Percentiles rank a stretch among this genome's conserved stretches.
Evolutionary conservation across 2,329 filamentous ascomycete genomes (phyloP).

Genomic region (Tolypocladium cylindrosporum): DNA sequence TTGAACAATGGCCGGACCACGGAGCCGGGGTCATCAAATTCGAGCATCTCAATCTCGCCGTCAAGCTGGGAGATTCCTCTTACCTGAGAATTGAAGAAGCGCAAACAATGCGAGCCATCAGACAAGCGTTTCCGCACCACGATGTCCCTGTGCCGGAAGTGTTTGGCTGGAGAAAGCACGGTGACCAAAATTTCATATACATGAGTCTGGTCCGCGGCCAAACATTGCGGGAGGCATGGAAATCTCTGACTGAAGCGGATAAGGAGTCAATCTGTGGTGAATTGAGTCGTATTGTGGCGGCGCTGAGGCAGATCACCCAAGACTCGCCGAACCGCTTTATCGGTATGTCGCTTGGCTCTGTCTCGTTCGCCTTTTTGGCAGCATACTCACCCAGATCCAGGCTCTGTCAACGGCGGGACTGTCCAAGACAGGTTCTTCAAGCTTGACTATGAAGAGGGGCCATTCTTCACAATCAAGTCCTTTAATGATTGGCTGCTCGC

Average conservation of each 20-base stretch:
- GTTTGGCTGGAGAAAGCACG: slow-evolving; percentile 14
- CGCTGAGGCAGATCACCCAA: not conserved
- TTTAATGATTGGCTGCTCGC: slow-evolving; percentile 13
- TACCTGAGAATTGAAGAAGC: slow-evolving; percentile 6
- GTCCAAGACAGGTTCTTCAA: slow-evolving; percentile 13
- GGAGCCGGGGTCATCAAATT: not conserved
- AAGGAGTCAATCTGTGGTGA: slow-evolving; percentile 8
- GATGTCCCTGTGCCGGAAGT: slow-evolving; percentile 20
- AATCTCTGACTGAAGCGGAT: slow-evolving; percentile 7
- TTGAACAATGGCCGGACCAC: not conserved
- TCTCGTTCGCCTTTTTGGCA: not conserved
- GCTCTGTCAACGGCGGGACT: slow-evolving; percentile 10
- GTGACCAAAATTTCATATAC: slow-evolving; percentile 7
- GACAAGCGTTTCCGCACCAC: slow-evolving; percentile 4
- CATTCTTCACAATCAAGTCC: slow-evolving; percentile 7
- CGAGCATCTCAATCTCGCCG: slow-evolving; percentile 4
- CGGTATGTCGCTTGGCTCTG: slow-evolving; percentile 1
- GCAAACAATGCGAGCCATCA: slow-evolving; percentile 4
- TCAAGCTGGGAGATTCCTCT: slow-evolving; percentile 3
- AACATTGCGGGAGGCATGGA: slow-evolving; percentile 11
- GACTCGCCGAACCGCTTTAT: slow-evolving; percentile 4
- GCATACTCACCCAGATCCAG: slow-evolving; percentile 4
- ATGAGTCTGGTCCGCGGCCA: slow-evolving; percentile 10
- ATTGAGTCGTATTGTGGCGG: not conserved
- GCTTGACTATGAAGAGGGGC: slow-evolving; percentile 9